Conservation (phyloP, 1,284 basidiomycete species). For the Singerocomus inundabilis region DNA sequence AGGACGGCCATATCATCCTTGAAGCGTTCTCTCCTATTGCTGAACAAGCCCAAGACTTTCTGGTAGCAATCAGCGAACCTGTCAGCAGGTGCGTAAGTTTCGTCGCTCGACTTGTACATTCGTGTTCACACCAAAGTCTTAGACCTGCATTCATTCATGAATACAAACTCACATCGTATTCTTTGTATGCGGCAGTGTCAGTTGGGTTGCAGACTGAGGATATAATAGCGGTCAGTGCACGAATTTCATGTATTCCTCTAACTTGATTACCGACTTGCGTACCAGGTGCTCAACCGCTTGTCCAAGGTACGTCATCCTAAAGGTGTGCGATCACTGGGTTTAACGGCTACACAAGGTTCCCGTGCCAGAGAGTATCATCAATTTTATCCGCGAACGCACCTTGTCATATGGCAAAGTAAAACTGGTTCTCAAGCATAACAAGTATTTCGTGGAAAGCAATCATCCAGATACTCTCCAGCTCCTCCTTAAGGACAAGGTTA, state of each 20-base stretch:
- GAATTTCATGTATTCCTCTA: slow-evolving; percentile 17
- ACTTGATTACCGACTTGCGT: slow-evolving; percentile 11
- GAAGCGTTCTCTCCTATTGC: slow-evolving; percentile 97
- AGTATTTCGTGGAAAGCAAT: slow-evolving; percentile 91
- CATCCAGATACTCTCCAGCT: slow-evolving; percentile 89
- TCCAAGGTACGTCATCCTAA: slow-evolving; percentile 62
- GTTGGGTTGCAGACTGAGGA: slow-evolving; percentile 98
- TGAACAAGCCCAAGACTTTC: slow-evolving; percentile 97
- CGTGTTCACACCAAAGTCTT: slow-evolving; percentile 28
- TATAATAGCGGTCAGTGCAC: slow-evolving; percentile 87
- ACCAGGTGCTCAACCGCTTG: slow-evolving; percentile 77
- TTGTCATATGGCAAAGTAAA: slow-evolving; percentile 96
- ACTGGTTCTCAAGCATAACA: slow-evolving; percentile 94
- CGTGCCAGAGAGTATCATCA: slow-evolving; percentile 79
- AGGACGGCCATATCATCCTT: slow-evolving; percentile 91
- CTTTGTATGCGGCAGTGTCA: slow-evolving; percentile 97
- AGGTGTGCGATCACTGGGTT: not conserved
- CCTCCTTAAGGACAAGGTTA: slow-evolving; percentile 81
- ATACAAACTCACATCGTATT: slow-evolving; percentile 98
- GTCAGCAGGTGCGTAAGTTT: slow-evolving; percentile 82
- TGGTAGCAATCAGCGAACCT: slow-evolving; percentile 97
- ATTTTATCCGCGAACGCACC: slow-evolving; percentile 88
- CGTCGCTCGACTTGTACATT: slow-evolving; percentile 26
- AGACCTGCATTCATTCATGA: slow-evolving; percentile 98
- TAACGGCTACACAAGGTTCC: slow-evolving; percentile 60